Conservation (phyloP, 2,329 filamentous ascomycete genomes). For the Coleophoma eucalyptorum region DNA sequence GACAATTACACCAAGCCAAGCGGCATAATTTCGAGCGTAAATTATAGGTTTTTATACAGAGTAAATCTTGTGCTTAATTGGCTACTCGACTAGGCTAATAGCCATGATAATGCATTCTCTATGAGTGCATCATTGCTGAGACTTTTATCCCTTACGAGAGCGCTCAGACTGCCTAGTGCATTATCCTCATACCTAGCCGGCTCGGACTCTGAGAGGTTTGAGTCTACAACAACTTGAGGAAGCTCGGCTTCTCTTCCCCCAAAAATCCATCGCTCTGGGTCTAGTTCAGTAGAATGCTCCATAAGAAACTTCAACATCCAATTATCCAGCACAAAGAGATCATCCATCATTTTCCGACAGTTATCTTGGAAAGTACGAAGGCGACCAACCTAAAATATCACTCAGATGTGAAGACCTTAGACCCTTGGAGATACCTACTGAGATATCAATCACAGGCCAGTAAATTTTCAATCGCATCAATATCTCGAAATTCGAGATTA, state of each 20-base stretch:
- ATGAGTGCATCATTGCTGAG: slow-evolving; percentile 2
- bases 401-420: background rate
- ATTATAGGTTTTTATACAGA: too few species aligned
- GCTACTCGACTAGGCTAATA: background rate
- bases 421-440: slow-evolving; percentile 14
- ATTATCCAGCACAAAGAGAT: slow-evolving; percentile 33
- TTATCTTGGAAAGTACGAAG: slow-evolving; percentile 36
- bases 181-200: background rate
- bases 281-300: slow-evolving; percentile 4
- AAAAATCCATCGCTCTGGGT: background rate
- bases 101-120: slow-evolving; percentile 3
- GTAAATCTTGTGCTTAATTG: background rate
- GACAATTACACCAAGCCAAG: too few species aligned
- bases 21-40: too few species aligned
- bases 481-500: slow-evolving; percentile 28
- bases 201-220: background rate
- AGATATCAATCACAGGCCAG: slow-evolving; percentile 29
- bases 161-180: background rate
- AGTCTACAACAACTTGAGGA: background rate
- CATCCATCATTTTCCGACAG: slow-evolving; percentile 29
- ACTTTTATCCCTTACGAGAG: slow-evolving; percentile 1
- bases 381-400: slow-evolving; percentile 10
- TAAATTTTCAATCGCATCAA: slow-evolving; percentile 27
- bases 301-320: slow-evolving; percentile 36
- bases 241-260: background rate